Evolutionary conservation across 257 asterid species (phyloP).

Genomic region (Solanum piurae): DNA sequence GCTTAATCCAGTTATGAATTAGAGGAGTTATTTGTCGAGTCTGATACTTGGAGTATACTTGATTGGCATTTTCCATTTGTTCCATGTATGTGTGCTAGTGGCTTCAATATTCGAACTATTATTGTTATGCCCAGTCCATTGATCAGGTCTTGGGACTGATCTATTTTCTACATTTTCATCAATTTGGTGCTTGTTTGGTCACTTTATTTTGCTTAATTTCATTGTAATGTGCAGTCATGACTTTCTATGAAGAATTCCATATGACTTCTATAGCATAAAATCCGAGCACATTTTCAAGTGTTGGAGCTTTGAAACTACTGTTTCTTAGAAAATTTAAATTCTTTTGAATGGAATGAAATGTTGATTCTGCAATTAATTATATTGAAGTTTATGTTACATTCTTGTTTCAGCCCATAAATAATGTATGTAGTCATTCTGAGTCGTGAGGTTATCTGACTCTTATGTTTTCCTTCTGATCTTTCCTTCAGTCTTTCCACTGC

Average conservation of each 20-base stretch:
- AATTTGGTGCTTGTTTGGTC: neutral
- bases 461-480: neutral
- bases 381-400: neutral
- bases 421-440: neutral
- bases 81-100: neutral
- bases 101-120: neutral
- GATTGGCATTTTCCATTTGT: neutral
- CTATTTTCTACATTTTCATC: neutral
- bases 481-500: slow-evolving; percentile 47
- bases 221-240: neutral
- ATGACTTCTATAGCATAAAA: neutral
- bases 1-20: neutral
- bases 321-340: neutral
- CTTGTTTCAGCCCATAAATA: neutral
- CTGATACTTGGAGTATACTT: neutral
- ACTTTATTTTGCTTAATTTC: neutral
- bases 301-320: neutral
- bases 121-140: neutral
- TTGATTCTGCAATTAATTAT: neutral
- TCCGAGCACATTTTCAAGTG: neutral
- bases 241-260: neutral
- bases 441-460: slow-evolving; percentile 1
- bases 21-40: neutral
- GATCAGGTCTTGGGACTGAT: neutral
- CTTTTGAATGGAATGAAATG: neutral